These are phyloP conservation scores for Aquilaria malaccensis DNA, from an alignment of 345 rosid genomes.

Conservation along the genomic window DNA sequence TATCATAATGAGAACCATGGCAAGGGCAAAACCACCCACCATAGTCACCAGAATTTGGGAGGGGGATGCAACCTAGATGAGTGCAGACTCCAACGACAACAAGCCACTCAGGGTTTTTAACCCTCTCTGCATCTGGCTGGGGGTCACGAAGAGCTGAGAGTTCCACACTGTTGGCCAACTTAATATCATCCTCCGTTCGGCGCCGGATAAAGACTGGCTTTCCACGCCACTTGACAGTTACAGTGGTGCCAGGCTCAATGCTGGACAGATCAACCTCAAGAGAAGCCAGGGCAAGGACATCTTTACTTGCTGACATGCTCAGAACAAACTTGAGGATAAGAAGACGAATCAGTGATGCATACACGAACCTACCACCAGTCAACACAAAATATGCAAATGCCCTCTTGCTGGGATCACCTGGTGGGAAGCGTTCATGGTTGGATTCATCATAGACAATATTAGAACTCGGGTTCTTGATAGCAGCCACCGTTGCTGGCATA, in stretches of 20 bases:
- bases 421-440: constrained; percentile 85
- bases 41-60: constrained; percentile 94
- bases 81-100: constrained; percentile 93
- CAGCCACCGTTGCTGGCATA: constrained; percentile 57
- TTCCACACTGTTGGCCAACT: constrained; percentile 81
- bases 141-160: constrained; percentile 79
- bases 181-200: constrained; percentile 85
- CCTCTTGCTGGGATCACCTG: constrained; percentile 92
- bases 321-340: constrained; percentile 73
- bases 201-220: constrained; percentile 94
- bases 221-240: constrained; percentile 97
- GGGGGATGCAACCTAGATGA: constrained; percentile 92
- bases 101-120: constrained; percentile 93
- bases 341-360: constrained; percentile 78
- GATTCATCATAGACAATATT: constrained; percentile 80
- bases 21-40: constrained; percentile 99
- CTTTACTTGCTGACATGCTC: constrained; percentile 97
- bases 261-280: constrained; percentile 88
- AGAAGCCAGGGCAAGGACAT: constrained; percentile 91
- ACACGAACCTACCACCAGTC: constrained; percentile 87
- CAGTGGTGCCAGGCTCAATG: constrained; percentile 82
- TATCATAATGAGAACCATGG: constrained; percentile 92
- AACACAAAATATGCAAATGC: constrained; percentile 94
- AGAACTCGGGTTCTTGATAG: constrained; percentile 69
- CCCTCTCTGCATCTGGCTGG: constrained; percentile 65